These are phyloP conservation scores for Graphilbum sp. DNA, from an alignment of 2,329 filamentous ascomycete genomes.

Conservation along the genomic window DNA sequence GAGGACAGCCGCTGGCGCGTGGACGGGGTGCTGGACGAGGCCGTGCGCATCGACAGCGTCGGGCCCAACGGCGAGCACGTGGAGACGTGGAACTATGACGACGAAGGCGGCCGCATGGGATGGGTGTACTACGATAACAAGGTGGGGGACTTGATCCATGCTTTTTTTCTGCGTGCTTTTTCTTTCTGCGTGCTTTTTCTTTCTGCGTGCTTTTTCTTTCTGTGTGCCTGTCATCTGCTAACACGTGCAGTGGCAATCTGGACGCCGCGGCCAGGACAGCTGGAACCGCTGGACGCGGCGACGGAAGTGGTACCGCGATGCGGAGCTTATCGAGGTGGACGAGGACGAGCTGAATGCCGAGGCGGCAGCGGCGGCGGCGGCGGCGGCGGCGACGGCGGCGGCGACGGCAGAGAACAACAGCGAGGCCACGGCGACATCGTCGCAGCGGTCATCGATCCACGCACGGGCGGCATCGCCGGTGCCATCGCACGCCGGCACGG, in stretches of 20 bases:
- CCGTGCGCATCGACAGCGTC: slow-evolving; percentile 13
- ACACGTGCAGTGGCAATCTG: slow-evolving; percentile 64
- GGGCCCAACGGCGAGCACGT: slow-evolving; percentile 15
- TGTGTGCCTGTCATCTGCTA: background rate
- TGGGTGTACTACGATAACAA: slow-evolving; percentile 99
- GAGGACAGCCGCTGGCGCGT: slow-evolving; percentile 74
- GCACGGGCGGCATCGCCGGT: slow-evolving; percentile 4
- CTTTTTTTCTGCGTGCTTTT: background rate
- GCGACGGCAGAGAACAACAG: slow-evolving; percentile 17
- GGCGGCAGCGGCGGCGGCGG: no score
- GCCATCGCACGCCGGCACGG: slow-evolving; percentile 3
- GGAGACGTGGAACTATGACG: slow-evolving; percentile 35
- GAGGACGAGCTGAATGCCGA: slow-evolving; percentile 7
- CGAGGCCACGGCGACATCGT: slow-evolving; percentile 20
- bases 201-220: background rate
- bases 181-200: background rate
- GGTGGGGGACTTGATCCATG: slow-evolving; percentile 28
- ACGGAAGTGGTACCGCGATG: slow-evolving; percentile 91
- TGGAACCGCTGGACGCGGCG: slow-evolving; percentile 91
- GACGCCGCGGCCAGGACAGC: slow-evolving; percentile 67
- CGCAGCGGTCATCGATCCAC: slow-evolving; percentile 4
- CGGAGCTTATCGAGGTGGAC: slow-evolving; percentile 71
- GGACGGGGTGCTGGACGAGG: slow-evolving; percentile 50
- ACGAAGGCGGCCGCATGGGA: slow-evolving; percentile 49
- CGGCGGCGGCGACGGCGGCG: no score